A percentile compares a stretch with the other conserved stretches of the same genome.
Conservation (phyloP, 441 rosid species). For the Aquilaria agallochum region DNA sequence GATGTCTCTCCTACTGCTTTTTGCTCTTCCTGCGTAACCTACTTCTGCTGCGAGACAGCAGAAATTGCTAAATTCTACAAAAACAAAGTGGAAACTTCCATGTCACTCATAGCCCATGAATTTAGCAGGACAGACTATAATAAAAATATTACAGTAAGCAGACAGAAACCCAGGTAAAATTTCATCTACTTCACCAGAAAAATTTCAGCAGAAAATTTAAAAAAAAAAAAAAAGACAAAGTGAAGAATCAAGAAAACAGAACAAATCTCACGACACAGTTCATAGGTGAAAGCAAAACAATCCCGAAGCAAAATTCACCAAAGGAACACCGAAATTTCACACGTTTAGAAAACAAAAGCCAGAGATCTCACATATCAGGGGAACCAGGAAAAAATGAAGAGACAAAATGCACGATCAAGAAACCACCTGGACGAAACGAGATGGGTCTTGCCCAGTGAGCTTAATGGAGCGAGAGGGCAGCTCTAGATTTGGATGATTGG, state of each 20-base stretch:
- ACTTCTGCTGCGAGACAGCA: too few relatives aligned
- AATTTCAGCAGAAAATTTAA: conserved; percentile 3
- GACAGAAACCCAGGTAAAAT: neutral
- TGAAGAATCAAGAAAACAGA: conserved; percentile 7
- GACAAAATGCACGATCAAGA: conserved; percentile 8
- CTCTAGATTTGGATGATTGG: conserved; percentile 17
- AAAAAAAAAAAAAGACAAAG: neutral
- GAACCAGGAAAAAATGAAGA: conserved; percentile 1
- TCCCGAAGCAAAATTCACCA: conserved; percentile 17
- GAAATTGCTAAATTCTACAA: conserved; percentile 2
- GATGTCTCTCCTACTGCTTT: too few relatives aligned
- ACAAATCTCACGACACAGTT: conserved; percentile 30
- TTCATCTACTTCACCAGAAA: neutral
- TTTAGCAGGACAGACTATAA: neutral
- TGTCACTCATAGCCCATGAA: conserved; percentile 1
- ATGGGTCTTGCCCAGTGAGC: neutral
- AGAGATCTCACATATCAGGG: too few relatives aligned
- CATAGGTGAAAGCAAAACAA: conserved; percentile 8
- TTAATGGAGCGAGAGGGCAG: conserved; percentile 14
- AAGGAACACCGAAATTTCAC: conserved; percentile 7
- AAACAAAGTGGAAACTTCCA: conserved; percentile 1
- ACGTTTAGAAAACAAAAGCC: too few relatives aligned
- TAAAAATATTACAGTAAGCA: neutral
- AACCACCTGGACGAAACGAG: conserved; percentile 13
- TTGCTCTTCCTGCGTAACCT: too few relatives aligned